Conservation (phyloP, 2,329 filamentous ascomycete genomes). For the Coniochaeta sp. region DNA sequence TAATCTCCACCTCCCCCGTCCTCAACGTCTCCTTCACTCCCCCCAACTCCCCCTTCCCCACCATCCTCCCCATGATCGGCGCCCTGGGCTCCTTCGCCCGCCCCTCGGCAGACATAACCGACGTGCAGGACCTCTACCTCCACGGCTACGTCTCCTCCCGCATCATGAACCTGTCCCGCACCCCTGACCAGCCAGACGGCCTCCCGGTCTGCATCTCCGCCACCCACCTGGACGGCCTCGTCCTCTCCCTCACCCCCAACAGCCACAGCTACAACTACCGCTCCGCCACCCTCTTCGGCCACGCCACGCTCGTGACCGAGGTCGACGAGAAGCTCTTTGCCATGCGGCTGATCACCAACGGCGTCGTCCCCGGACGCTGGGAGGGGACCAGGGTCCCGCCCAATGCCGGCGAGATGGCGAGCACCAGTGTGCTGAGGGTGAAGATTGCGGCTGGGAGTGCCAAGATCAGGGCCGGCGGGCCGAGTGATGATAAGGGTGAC, state of each 20-base stretch:
- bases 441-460: conserved; percentile 63
- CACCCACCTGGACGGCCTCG: conserved; percentile 69
- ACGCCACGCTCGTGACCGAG: conserved; percentile 60
- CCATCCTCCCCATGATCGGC: conserved; percentile 78
- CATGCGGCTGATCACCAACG: conserved; percentile 71
- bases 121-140: conserved; percentile 69
- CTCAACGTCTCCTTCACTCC: conserved; percentile 73
- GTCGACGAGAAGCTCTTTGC: conserved; percentile 67
- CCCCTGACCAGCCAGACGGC: conserved; percentile 25
- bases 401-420: conserved; percentile 64
- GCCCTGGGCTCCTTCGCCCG: conserved; percentile 66
- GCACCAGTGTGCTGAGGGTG: conserved; percentile 65
- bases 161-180: conserved; percentile 61
- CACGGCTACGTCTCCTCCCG: conserved; percentile 79
- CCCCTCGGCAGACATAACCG: conserved; percentile 50
- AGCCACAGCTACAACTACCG: conserved; percentile 84
- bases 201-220: conserved; percentile 67
- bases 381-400: conserved; percentile 61
- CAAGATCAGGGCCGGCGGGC: conserved; percentile 62
- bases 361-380: conserved; percentile 64
- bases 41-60: conserved; percentile 60
- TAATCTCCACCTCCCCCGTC: conserved; percentile 67
- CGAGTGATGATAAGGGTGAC: conserved; percentile 46
- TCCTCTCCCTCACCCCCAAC: conserved; percentile 73
- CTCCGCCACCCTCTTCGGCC: conserved; percentile 69